Conservation (phyloP, 768 basidiomycete genomes). For the Leccinum truebloodii region DNA sequence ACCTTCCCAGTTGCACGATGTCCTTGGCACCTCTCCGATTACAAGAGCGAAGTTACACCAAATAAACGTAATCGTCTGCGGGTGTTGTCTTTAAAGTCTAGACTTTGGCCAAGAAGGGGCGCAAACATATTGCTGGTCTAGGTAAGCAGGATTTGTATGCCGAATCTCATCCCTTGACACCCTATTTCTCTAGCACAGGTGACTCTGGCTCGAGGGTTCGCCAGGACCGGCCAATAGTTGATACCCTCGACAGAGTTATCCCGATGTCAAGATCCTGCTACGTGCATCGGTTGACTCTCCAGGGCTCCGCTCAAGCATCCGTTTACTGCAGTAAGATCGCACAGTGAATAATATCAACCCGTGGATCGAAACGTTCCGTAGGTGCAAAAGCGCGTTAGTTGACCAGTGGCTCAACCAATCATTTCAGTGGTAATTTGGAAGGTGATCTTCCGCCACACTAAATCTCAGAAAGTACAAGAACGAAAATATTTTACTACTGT, state of each 20-base stretch:
- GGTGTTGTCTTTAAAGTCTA: neutral
- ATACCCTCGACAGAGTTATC: neutral
- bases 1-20: too few species aligned
- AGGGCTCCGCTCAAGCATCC: neutral
- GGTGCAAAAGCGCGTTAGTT: neutral
- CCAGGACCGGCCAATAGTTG: too few species aligned
- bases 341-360: neutral
- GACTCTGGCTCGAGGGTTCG: too few species aligned
- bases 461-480: neutral
- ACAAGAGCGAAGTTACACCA: neutral
- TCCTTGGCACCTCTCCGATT: neutral
- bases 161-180: too few species aligned
- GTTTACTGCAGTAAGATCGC: neutral
- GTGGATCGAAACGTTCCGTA: neutral
- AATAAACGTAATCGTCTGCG: neutral
- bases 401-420: neutral
- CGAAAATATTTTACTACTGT: neutral
- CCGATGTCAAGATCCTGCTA: too few species aligned
- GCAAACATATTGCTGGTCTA: neutral
- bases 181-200: too few species aligned
- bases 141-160: neutral
- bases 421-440: neutral
- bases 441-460: neutral
- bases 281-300: neutral
- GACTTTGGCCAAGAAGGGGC: neutral